Base-by-base conservation (phyloP, 2,329 filamentous ascomycete species). In the Torrubiella hemipterigena region DNA sequence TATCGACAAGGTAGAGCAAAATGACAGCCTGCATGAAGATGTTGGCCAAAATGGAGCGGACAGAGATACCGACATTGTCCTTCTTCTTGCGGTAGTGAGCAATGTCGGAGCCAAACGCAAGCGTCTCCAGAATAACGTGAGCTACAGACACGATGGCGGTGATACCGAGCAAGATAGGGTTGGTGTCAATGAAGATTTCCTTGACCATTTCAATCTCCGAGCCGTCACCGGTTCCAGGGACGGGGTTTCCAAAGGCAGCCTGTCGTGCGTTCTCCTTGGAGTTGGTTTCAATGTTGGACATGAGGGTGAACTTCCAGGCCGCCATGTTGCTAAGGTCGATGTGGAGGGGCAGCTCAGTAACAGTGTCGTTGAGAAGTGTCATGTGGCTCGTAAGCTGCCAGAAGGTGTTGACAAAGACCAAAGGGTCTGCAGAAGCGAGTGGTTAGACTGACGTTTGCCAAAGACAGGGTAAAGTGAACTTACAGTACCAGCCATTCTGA, bases 81-180 rank as follows among this genome's bases (percentile, higher is more conserved):
- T 98, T 98, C 79, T 98, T 98, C 67, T 96, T 95, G 52, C 87
- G 84, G 75, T 91, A 98, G 59, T 98, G 91, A 29, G 86, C 77
- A 52, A 98, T 94, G 52, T 98, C 91, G 51, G 81, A 94, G 49
- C 93, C 94, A 64, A 98, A 98, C 2, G 91, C 91, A 20, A 98
- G 72, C 49, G 82, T 87, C 59, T 98, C 91, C 41, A 98, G 89
- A 44, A 98, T 65, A 70, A 94, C 86, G 60, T 98, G 91, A 23
- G 91, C 68, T 35, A 98, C 70, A 41, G 77, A 87, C 44, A 93
- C 91, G 7, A 93, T 56, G 17, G 76, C 76, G 1, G 91, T 98
- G 19, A 93, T 78, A 17, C 70, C 78, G 23, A 98, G 74, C 18
- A 98, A 75, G 51, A 86, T 93, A 21, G 84, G 80, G 57, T 96